Base-by-base conservation (phyloP, 1,284 basidiomycete species). In the Porogramme epimiltina region DNA sequence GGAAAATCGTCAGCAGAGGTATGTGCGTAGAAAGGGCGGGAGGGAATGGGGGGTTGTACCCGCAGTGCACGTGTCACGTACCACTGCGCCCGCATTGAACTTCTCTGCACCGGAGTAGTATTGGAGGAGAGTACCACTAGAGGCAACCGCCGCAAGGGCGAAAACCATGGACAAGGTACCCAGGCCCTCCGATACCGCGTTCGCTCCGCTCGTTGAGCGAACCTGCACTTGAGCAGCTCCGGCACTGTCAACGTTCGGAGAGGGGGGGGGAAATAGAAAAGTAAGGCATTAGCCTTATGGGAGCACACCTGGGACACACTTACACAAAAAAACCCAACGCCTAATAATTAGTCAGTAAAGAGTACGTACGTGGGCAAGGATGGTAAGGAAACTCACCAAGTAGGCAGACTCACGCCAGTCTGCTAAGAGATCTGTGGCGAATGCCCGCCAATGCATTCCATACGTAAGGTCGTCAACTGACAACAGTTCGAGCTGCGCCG, bases 361-460 rank as follows among this genome's bases (percentile, higher is more conserved):
- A 8, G 8, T 8, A 6, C 28, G 28, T 6, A 31, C 13, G 8
- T 31, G 28, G 28, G 28, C 8, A 31, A 6, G 28, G 11, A 45
- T 47, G 22, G 38, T n/a, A n/a, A n/a, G n/a, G 13, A 38, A 13
- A 46, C 58, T 23, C 39, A 63, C 58, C 54, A 60, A 15, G 3
- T 45, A 24, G 3, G 51, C 49, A 9, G 56, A 34, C 9, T 64
- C 55, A 1, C 55, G 43, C 64, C 67, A 67, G 0, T 52, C 50
- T 2, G 48, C 31, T 20, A 56, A 18, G 19, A 55, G 25, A 2
- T 39, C 46, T 2, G 18, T 4, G 10, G 59, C 51, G 45, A 63
- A 68, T 6, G 50, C 58, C n/a, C 56, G 48, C 66, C 67, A 69
- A 39, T 65, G 60, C 20, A 64, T 60, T 5, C 34, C 49, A 41